Base-by-base conservation (phyloP, 805 yeast species). In the Starmerella floricola region DNA sequence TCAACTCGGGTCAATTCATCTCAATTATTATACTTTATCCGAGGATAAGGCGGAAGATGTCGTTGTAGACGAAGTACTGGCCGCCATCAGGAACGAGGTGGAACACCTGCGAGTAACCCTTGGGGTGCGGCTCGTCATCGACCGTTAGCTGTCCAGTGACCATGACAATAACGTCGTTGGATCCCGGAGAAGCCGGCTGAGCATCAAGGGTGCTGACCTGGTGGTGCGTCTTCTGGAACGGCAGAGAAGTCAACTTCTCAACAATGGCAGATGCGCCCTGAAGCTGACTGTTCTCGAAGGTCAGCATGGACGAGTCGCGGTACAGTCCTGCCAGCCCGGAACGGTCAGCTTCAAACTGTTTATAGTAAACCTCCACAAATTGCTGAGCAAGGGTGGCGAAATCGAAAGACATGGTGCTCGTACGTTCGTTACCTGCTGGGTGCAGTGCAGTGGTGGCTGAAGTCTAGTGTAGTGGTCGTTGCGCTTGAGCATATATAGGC, bases 261-360 rank as follows among this genome's bases (percentile, higher is more conserved):
- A 91, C 86, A 58, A 91, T 91, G 56, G 71, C 79, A 68, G 79
- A 78, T 45, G 94, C 83, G 54, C 99, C 98, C 69, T 88, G 98
- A 52, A 82, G 71, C 71, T 88, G 96, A 46, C 86, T 71, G 42
- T 87, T 78, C 68, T 91, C 98, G 57, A 91, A 91, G 36, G 98
- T 91, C 66, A 91, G 72, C 99, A 91, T 91, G 23, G 96, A 86
- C 62, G 83, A 87, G 48, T 85, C 95, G 62, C 99, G 82, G 78
- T 88, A 88, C 58, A 88, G 74, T 69, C 83, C 80, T 54, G 94
- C 94, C 62, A 88, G 76, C 63, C 82, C 91, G 46, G 85, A 64
- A 72, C 97, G 83, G 67, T 88, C 95, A 56, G 78, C 64, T 66
- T 87, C 96, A 59, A 88, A 88, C 65, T 84, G 94, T 63, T 83